Conservation (phyloP, 768 basidiomycete species). For the Strobilomyces confusus region DNA sequence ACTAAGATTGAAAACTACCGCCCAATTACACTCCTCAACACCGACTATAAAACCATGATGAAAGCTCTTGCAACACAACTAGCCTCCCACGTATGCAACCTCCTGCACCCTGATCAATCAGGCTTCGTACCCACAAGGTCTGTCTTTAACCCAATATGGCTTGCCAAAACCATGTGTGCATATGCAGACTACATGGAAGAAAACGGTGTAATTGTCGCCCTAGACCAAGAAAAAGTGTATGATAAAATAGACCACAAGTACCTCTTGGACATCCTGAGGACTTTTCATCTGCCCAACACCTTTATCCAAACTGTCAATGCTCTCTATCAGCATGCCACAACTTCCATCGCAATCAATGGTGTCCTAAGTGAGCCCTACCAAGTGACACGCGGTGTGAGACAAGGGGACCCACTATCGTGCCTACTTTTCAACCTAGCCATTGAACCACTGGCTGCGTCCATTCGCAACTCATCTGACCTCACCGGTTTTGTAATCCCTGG, state of each 20-base stretch:
- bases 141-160: slow-evolving; percentile 32
- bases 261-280: not conserved
- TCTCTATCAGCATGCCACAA: not conserved
- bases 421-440: not conserved
- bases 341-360: not conserved
- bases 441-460: not conserved
- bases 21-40: slow-evolving; percentile 31
- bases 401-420: slow-evolving; percentile 21
- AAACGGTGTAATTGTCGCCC: no score
- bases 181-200: no score
- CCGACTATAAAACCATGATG: slow-evolving; percentile 19
- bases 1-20: slow-evolving; percentile 18
- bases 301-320: not conserved
- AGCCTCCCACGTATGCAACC: slow-evolving; percentile 11
- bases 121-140: slow-evolving; percentile 32
- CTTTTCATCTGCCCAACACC: not conserved
- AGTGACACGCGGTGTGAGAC: slow-evolving; percentile 28
- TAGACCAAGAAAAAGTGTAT: slow-evolving; percentile 30
- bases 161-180: slow-evolving; percentile 23
- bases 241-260: slow-evolving; percentile 35
- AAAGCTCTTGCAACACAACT: slow-evolving; percentile 22
- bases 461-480: not conserved
- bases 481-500: not conserved
- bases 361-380: not conserved
- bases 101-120: slow-evolving; percentile 27